A percentile compares a stretch with the other conserved stretches of the same genome.
phyloP scores from a whole-genome alignment of 2,329 filamentous ascomycete genomes.

The Aspergillus sp. region DNA sequence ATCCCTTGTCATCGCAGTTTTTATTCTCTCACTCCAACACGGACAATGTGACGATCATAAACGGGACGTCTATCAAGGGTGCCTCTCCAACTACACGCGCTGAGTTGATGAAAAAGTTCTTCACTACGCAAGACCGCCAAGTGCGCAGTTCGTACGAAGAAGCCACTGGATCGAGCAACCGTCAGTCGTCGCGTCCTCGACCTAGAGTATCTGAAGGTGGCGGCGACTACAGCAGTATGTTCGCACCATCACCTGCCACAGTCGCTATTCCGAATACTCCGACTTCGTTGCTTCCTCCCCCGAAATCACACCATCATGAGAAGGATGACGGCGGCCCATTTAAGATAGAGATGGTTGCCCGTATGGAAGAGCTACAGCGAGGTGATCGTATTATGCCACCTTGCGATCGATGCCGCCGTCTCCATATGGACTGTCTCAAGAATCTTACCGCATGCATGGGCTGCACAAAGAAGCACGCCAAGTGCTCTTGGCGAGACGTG shows the following conservation, averaged over 20 bases:
- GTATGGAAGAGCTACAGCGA: slow-evolving; percentile 72
- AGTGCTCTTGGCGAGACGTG: slow-evolving; percentile 83
- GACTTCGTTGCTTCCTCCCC: slow-evolving; percentile 51
- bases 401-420: slow-evolving; percentile 77
- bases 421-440: slow-evolving; percentile 80
- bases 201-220: slow-evolving; percentile 34
- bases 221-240: slow-evolving; percentile 39
- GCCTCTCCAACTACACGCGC: slow-evolving; percentile 57
- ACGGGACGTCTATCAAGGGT: slow-evolving; percentile 50
- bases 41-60: slow-evolving; percentile 50
- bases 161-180: slow-evolving; percentile 23
- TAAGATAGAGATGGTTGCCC: slow-evolving; percentile 67
- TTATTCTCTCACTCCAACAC: slow-evolving; percentile 43
- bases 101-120: slow-evolving; percentile 64
- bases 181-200: slow-evolving; percentile 30
- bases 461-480: slow-evolving; percentile 87
- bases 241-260: slow-evolving; percentile 43
- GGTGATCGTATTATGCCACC: slow-evolving; percentile 77
- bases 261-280: slow-evolving; percentile 58
- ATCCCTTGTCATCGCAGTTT: slow-evolving; percentile 35
- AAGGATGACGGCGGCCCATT: slow-evolving; percentile 60
- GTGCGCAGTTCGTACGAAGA: slow-evolving; percentile 42
- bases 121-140: slow-evolving; percentile 58
- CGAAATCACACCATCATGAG: slow-evolving; percentile 47
- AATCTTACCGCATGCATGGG: slow-evolving; percentile 83